Conservation (phyloP, 805 yeast genomes). For the Ogataea neopini region DNA sequence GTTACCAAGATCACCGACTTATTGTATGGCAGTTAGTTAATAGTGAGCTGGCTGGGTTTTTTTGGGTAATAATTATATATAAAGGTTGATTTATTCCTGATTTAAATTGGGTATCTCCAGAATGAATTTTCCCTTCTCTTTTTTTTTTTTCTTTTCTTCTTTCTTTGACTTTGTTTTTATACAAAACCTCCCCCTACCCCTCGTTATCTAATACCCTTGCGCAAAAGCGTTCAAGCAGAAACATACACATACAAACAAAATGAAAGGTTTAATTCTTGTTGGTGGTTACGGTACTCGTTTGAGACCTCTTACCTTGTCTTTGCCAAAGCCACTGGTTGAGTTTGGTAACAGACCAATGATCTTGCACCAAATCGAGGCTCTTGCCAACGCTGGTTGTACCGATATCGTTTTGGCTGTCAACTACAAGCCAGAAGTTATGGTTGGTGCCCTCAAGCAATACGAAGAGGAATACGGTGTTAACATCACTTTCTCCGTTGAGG, state of each 20-base stretch:
- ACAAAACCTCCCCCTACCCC: conserved; percentile 8
- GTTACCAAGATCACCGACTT: conserved; percentile 1
- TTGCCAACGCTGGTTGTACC: conserved; percentile 97
- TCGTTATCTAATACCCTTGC: conserved; percentile 11
- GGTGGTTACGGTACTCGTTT: conserved; percentile 99
- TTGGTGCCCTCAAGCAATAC: conserved; percentile 88
- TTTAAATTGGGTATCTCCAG: background rate
- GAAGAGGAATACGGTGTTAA: conserved; percentile 92
- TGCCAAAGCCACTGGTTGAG: conserved; percentile 96
- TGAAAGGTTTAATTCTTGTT: conserved; percentile 97
- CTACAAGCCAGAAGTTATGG: conserved; percentile 99
- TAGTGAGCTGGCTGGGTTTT: conserved; percentile 6
- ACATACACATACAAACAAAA: conserved; percentile 31
- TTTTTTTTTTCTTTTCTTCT: conserved; percentile 5
- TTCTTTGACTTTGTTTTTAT: conserved; percentile 7
- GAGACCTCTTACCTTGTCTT: conserved; percentile 94
- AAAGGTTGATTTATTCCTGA: conserved; percentile 3
- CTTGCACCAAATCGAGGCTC: conserved; percentile 96
- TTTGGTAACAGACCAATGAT: conserved; percentile 99
- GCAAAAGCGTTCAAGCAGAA: conserved; percentile 1
- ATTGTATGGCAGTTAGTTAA: conserved; percentile 1
- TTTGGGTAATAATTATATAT: conserved; percentile 1
- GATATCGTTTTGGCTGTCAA: conserved; percentile 98
- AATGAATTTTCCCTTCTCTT: background rate
- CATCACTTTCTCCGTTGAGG: conserved; percentile 97